Percentiles rank a stretch among this genome's conserved stretches.
These are phyloP conservation scores for Nidularia sp. DNA, from an alignment of 768 basidiomycete species.

Conservation along the genomic window DNA sequence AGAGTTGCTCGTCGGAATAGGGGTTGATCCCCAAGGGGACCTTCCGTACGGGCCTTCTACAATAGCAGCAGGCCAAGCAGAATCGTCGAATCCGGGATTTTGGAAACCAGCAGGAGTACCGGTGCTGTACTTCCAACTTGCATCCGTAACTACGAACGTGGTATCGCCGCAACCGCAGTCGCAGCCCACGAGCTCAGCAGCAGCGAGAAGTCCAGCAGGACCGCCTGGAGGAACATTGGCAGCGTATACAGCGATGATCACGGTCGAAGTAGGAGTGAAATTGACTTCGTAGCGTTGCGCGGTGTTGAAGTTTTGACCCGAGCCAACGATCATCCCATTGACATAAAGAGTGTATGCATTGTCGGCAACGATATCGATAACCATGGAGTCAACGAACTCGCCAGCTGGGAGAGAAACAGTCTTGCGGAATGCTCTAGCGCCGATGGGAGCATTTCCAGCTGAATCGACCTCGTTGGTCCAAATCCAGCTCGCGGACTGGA, in stretches of 20 bases:
- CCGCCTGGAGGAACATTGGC: slow-evolving; percentile 3
- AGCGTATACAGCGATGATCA: slow-evolving; percentile 5
- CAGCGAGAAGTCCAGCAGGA: neutral
- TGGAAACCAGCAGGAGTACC: slow-evolving; percentile 3
- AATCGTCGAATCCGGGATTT: slow-evolving; percentile 12
- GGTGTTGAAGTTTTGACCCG: slow-evolving; percentile 6
- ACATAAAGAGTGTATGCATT: slow-evolving; percentile 21
- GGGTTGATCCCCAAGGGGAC: slow-evolving; percentile 14
- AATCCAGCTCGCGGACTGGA: slow-evolving; percentile 21
- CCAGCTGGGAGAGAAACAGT: slow-evolving; percentile 16
- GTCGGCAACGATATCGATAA: slow-evolving; percentile 18
- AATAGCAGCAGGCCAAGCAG: slow-evolving; percentile 14
- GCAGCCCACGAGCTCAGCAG: slow-evolving; percentile 11
- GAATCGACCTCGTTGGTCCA: slow-evolving; percentile 23
- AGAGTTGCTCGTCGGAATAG: neutral
- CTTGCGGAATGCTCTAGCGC: slow-evolving; percentile 23
- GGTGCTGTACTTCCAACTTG: slow-evolving; percentile 17
- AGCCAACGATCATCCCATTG: slow-evolving; percentile 20
- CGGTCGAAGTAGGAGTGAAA: slow-evolving; percentile 4
- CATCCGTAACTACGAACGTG: slow-evolving; percentile 11
- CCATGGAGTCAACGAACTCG: slow-evolving; percentile 14
- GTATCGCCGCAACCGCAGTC: slow-evolving; percentile 3
- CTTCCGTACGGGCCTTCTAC: slow-evolving; percentile 15
- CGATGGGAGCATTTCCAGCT: slow-evolving; percentile 13
- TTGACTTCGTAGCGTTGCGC: slow-evolving; percentile 5